Conservation (phyloP, 768 basidiomycete genomes). For the Russula dissimulans region DNA sequence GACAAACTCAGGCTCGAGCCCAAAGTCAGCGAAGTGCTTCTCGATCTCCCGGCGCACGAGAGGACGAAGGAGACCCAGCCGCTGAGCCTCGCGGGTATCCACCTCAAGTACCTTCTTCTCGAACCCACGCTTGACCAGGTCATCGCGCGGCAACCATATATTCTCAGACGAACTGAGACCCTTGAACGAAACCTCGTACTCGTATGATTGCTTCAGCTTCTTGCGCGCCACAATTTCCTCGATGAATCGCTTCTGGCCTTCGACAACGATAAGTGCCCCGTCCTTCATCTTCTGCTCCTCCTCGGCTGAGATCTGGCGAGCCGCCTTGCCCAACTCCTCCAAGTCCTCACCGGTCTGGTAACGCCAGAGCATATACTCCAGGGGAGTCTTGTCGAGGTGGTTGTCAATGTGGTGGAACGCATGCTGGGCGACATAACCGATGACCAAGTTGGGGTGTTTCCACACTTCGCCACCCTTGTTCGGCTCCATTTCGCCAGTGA, state of each 20-base stretch:
- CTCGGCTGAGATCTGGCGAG: conserved; percentile 76
- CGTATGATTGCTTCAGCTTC: conserved; percentile 99
- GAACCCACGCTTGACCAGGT: conserved; percentile 95
- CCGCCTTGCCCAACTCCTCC: conserved; percentile 92
- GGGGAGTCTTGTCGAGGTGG: conserved; percentile 96
- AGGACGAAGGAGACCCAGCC: conserved; percentile 87
- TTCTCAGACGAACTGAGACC: conserved; percentile 93
- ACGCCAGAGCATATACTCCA: conserved; percentile 99
- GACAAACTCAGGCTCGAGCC: conserved; percentile 98
- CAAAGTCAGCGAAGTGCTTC: conserved; percentile 99
- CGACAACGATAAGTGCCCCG: conserved; percentile 72
- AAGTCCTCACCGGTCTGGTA: conserved; percentile 99
- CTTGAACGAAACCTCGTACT: conserved; percentile 98
- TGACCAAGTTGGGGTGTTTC: conserved; percentile 99
- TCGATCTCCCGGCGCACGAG: conserved; percentile 98
- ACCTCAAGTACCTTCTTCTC: conserved; percentile 99
- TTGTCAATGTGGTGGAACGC: conserved; percentile 99
- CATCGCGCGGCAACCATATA: conserved; percentile 94
- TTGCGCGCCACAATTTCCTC: conserved; percentile 87
- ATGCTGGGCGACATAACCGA: conserved; percentile 98
- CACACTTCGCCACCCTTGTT: conserved; percentile 96
- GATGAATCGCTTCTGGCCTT: conserved; percentile 91
- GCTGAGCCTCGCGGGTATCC: conserved; percentile 95
- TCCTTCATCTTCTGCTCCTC: conserved; percentile 97
- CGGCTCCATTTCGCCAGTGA: conserved; percentile 93